A percentile compares a stretch with the other conserved stretches of the same genome.
Evolutionary conservation across 2,329 filamentous ascomycete genomes (phyloP).

Genomic region (Tricladium varicosporioides): DNA sequence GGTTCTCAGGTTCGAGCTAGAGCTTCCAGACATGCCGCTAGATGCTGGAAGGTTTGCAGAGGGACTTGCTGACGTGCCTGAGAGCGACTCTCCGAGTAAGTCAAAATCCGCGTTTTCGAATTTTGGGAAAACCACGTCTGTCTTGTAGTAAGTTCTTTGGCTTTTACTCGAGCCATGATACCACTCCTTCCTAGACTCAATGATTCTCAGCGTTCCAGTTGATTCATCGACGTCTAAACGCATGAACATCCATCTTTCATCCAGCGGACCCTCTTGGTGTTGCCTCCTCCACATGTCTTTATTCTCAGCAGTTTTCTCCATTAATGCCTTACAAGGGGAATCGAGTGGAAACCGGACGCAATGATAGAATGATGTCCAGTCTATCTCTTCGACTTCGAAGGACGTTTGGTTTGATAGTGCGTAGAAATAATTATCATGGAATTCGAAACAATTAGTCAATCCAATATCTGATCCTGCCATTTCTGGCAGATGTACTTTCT

Average conservation of each 20-base stretch:
- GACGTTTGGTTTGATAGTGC: conserved; percentile 65
- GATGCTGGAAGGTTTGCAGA: too few species aligned
- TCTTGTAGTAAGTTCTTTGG: conserved; percentile 64
- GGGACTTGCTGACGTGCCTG: too few species aligned
- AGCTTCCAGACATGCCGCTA: background rate
- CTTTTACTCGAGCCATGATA: conserved; percentile 53
- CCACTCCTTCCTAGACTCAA: conserved; percentile 72
- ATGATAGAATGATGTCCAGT: conserved; percentile 69
- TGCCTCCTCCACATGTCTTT: conserved; percentile 61
- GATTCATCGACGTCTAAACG: conserved; percentile 58
- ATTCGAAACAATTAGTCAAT: conserved; percentile 68
- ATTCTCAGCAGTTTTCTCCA: conserved; percentile 43
- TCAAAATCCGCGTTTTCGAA: conserved; percentile 11
- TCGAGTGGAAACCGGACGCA: conserved; percentile 61
- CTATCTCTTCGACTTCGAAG: conserved; percentile 59
- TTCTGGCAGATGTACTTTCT: conserved; percentile 51
- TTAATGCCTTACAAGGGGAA: conserved; percentile 37
- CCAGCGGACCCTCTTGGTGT: conserved; percentile 67
- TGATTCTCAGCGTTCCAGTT: conserved; percentile 56
- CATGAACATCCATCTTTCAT: conserved; percentile 71
- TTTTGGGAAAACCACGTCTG: conserved; percentile 45
- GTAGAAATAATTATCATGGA: conserved; percentile 65
- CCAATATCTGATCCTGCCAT: conserved; percentile 65
- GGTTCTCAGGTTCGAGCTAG: conserved; percentile 9
- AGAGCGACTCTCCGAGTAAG: background rate